These are phyloP conservation scores for Mycena latifolia DNA, from an alignment of 768 basidiomycete genomes.

Conservation along the genomic window DNA sequence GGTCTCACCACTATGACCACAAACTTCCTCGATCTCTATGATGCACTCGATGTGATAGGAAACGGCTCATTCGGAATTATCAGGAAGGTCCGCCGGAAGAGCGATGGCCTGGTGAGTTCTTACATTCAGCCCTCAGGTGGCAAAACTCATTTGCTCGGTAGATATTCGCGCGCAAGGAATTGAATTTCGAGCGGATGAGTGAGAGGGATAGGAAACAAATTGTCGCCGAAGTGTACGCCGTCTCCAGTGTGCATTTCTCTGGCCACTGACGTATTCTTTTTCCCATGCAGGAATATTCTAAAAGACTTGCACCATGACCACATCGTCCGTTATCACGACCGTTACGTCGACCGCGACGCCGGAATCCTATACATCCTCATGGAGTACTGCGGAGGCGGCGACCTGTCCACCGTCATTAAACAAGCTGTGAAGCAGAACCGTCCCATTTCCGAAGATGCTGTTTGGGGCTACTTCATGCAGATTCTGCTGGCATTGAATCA, in stretches of 20 bases:
- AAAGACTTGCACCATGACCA: slow-evolving; percentile 96
- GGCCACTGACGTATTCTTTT: slow-evolving; percentile 10
- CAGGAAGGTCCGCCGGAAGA: slow-evolving; percentile 89
- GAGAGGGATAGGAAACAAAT: slow-evolving; percentile 98
- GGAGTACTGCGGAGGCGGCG: slow-evolving; percentile 99
- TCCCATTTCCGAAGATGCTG: slow-evolving; percentile 89
- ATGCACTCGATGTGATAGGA: slow-evolving; percentile 91
- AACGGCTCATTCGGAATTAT: slow-evolving; percentile 99
- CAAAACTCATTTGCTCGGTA: slow-evolving; percentile 43
- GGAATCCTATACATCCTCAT: slow-evolving; percentile 97
- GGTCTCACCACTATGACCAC: slow-evolving; percentile 42
- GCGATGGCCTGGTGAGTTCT: slow-evolving; percentile 81
- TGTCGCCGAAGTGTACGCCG: slow-evolving; percentile 97
- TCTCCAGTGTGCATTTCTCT: slow-evolving; percentile 45
- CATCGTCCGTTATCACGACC: slow-evolving; percentile 96
- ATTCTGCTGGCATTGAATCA: slow-evolving; percentile 90
- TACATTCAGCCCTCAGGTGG: slow-evolving; percentile 1
- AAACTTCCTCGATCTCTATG: slow-evolving; percentile 82
- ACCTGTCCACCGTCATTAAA: slow-evolving; percentile 90
- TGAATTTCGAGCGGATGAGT: slow-evolving; percentile 97
- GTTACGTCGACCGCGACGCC: slow-evolving; percentile 89
- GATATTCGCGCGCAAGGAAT: slow-evolving; percentile 93
- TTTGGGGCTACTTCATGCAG: slow-evolving; percentile 98
- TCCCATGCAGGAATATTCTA: slow-evolving; percentile 83
- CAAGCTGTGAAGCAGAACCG: slow-evolving; percentile 75